phyloP scores from a whole-genome alignment of 345 rosid genomes.

The Adansonia digitata region DNA sequence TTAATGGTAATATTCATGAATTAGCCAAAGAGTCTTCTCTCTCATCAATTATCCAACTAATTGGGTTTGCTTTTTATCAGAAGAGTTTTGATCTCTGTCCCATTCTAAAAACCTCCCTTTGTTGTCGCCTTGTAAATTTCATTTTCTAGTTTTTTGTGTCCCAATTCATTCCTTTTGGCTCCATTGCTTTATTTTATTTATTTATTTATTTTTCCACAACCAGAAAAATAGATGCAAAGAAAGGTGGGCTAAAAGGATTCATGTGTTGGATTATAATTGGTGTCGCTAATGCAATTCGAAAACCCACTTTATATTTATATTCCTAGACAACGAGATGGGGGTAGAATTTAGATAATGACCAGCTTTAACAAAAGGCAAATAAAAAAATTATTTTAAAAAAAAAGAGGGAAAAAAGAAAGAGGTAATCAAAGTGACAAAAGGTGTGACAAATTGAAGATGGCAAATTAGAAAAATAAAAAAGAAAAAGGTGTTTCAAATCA shows the following conservation, averaged over 20 bases:
- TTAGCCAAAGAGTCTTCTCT: slow-evolving; percentile 25
- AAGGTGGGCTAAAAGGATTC: neutral
- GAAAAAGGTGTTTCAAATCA: too few relatives aligned
- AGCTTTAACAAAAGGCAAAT: slow-evolving; percentile 5
- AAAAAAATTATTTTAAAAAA: neutral
- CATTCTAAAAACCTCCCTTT: slow-evolving; percentile 7
- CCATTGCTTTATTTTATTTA: slow-evolving; percentile 10
- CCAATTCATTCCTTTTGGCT: slow-evolving; percentile 2
- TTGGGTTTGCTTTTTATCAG: slow-evolving; percentile 15
- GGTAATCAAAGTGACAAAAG: neutral
- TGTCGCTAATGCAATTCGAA: neutral
- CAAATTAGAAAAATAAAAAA: neutral
- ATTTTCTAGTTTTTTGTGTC: neutral
- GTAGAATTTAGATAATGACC: neutral
- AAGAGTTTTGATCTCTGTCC: slow-evolving; percentile 12
- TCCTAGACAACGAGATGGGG: slow-evolving; percentile 8
- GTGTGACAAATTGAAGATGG: slow-evolving; percentile 10
- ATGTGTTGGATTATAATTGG: neutral
- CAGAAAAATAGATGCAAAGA: neutral
- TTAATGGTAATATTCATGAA: neutral
- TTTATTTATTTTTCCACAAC: neutral
- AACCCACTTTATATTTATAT: neutral
- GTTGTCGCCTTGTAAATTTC: slow-evolving; percentile 6
- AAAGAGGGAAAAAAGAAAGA: neutral
- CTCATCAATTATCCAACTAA: slow-evolving; percentile 33